Evolutionary conservation across 2,329 filamentous ascomycete genomes (phyloP).

Genomic region (Fusarium sp.): DNA sequence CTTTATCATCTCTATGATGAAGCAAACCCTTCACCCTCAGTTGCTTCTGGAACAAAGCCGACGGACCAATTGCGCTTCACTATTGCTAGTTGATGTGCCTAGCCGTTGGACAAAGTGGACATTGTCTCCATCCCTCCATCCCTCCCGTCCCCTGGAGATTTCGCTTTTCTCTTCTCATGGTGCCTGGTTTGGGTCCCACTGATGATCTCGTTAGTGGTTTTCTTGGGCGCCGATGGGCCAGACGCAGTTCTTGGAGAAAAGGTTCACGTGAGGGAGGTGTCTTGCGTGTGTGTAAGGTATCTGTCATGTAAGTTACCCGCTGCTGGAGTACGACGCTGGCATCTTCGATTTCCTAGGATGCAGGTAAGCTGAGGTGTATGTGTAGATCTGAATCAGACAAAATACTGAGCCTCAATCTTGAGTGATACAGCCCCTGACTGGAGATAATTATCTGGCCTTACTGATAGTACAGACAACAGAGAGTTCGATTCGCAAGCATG

Average conservation of each 20-base stretch:
- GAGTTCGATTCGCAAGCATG: background rate
- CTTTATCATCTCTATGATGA: background rate
- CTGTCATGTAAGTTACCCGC: conserved; percentile 1
- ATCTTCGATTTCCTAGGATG: background rate
- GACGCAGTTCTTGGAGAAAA: conserved; percentile 1
- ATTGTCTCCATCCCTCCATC: conserved; percentile 21
- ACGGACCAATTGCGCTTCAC: conserved; percentile 10
- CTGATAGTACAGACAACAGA: background rate
- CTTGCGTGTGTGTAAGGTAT: conserved; percentile 9
- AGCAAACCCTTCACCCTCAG: background rate
- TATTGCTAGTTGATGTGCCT: conserved; percentile 17
- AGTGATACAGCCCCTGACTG: background rate
- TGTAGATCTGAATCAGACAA: background rate
- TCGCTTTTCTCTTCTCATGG: conserved; percentile 27
- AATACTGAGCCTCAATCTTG: background rate
- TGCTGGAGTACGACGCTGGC: conserved; percentile 14
- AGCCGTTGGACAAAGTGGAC: conserved; percentile 28
- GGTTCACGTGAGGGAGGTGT: conserved; percentile 20
- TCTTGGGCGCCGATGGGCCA: conserved; percentile 17
- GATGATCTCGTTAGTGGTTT: conserved; percentile 29
- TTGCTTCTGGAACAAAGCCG: conserved; percentile 28
- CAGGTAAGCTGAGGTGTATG: background rate
- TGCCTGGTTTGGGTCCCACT: conserved; percentile 37
- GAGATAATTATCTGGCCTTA: background rate
- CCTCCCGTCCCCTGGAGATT: conserved; percentile 27